phyloP scores from a whole-genome alignment of 345 rosid species.

The Psidium friedrichsthalianum region DNA sequence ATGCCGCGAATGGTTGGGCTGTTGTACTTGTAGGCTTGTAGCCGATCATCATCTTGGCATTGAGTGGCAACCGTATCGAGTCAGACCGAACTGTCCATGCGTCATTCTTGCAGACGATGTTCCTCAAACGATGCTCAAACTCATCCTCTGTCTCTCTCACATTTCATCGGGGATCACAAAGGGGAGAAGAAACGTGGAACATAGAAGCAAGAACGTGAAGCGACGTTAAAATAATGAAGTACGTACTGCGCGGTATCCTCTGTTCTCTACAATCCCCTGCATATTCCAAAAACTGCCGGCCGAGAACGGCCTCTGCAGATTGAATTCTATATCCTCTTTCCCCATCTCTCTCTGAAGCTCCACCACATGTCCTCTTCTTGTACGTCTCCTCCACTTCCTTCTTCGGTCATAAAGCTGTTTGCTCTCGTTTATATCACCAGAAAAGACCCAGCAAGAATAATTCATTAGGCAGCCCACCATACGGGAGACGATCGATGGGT shows the following conservation, averaged over 20 bases:
- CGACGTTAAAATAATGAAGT: background rate
- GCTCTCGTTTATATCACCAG: background rate
- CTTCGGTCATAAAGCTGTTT: background rate
- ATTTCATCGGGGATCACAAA: background rate
- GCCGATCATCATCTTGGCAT: no score
- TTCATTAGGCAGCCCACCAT: background rate
- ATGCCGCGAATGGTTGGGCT: no score
- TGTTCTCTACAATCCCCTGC: background rate
- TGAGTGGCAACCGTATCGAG: no score
- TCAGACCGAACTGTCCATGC: background rate
- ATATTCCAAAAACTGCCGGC: conserved; percentile 30
- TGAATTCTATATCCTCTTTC: background rate
- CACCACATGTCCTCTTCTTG: conserved; percentile 13
- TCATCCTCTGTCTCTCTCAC: background rate
- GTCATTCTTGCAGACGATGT: background rate
- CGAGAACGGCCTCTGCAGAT: conserved; percentile 20
- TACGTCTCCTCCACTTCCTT: background rate
- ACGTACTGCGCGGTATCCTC: background rate
- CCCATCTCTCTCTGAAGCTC: conserved; percentile 1
- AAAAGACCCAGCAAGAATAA: background rate
- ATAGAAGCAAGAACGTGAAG: background rate
- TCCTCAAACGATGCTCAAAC: background rate
- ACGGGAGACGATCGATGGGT: conserved; percentile 26
- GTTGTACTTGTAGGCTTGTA: no score
- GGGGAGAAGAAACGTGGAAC: background rate